Conservation (phyloP, 768 basidiomycete genomes). For the Sutorius australiensis region DNA sequence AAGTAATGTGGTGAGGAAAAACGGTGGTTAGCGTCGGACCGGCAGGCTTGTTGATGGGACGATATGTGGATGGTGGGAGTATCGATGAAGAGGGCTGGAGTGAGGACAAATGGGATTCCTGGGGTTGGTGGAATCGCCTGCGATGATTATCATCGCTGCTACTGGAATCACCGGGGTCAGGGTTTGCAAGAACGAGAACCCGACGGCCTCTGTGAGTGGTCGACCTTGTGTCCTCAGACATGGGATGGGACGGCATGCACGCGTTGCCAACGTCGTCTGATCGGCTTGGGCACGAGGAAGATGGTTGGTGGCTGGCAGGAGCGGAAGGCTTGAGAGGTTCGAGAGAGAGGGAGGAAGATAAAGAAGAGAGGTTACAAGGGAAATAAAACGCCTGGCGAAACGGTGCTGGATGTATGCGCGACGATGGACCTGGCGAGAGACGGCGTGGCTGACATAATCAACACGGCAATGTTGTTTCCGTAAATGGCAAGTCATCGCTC, state of each 20-base stretch:
- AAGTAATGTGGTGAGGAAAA: slow-evolving; percentile 31
- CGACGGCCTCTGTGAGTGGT: slow-evolving; percentile 33
- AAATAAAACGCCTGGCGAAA: slow-evolving; percentile 16
- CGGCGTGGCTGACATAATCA: slow-evolving; percentile 31
- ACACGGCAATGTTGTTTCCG: slow-evolving; percentile 20
- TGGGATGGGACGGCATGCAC: slow-evolving; percentile 35
- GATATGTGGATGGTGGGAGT: slow-evolving; percentile 18
- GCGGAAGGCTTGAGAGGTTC: background rate
- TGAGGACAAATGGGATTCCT: slow-evolving; percentile 24
- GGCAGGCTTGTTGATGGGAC: slow-evolving; percentile 15
- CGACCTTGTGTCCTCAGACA: slow-evolving; percentile 61
- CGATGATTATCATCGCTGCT: slow-evolving; percentile 37
- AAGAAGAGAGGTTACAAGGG: background rate
- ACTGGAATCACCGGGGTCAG: slow-evolving; percentile 46
- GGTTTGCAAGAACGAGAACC: slow-evolving; percentile 60
- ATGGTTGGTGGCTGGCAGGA: background rate
- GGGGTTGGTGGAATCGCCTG: slow-evolving; percentile 12
- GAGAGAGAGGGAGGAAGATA: background rate
- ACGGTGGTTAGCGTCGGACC: slow-evolving; percentile 37
- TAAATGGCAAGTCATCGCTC: background rate
- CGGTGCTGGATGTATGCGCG: slow-evolving; percentile 27
- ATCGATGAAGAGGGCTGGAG: slow-evolving; percentile 27
- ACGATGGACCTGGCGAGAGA: slow-evolving; percentile 26
- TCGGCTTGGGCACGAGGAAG: slow-evolving; percentile 3
- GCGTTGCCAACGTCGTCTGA: slow-evolving; percentile 28